phyloP scores from a whole-genome alignment of 2,329 filamentous ascomycete species.

The Sarocladium oryzae region DNA sequence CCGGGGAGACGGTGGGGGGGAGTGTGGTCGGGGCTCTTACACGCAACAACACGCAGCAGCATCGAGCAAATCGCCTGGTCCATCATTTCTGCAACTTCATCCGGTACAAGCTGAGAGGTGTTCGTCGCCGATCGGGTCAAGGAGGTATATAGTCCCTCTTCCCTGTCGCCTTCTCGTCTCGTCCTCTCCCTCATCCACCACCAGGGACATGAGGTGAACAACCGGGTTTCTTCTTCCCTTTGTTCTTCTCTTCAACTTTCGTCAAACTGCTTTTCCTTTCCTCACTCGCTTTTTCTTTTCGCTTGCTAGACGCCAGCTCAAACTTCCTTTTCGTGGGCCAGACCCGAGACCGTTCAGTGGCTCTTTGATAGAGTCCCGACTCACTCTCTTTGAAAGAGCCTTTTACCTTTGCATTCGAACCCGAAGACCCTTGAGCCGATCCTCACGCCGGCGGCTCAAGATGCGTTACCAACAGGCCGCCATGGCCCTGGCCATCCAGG shows the following conservation, averaged over 20 bases:
- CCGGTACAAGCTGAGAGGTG: not conserved
- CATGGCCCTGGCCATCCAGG: conserved; percentile 4
- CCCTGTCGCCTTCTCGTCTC: not conserved
- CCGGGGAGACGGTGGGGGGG: not conserved
- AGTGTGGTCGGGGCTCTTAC: not conserved
- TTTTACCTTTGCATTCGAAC: not conserved
- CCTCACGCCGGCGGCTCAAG: not conserved
- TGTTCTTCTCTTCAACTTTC: not conserved
- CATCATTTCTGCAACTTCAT: not conserved
- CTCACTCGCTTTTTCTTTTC: not conserved
- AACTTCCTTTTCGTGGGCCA: not conserved
- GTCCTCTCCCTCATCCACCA: conserved; percentile 1
- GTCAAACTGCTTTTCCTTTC: not conserved
- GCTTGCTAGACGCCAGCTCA: conserved; percentile 1
- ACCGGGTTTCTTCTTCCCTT: not conserved
- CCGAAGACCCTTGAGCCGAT: not conserved
- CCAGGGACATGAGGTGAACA: not conserved
- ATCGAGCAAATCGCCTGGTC: too few relatives aligned
- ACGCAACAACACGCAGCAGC: too few relatives aligned
- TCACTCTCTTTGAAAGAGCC: conserved; percentile 7
- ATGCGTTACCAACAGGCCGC: conserved; percentile 9
- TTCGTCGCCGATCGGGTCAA: not conserved
- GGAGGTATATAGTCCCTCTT: not conserved
- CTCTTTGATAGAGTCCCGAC: conserved; percentile 5
- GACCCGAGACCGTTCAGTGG: not conserved